Percentiles rank a stretch among this genome's conserved stretches.
Evolutionary conservation across 1,284 basidiomycete genomes (phyloP).

Genomic region (Cryptococcus sp.): DNA sequence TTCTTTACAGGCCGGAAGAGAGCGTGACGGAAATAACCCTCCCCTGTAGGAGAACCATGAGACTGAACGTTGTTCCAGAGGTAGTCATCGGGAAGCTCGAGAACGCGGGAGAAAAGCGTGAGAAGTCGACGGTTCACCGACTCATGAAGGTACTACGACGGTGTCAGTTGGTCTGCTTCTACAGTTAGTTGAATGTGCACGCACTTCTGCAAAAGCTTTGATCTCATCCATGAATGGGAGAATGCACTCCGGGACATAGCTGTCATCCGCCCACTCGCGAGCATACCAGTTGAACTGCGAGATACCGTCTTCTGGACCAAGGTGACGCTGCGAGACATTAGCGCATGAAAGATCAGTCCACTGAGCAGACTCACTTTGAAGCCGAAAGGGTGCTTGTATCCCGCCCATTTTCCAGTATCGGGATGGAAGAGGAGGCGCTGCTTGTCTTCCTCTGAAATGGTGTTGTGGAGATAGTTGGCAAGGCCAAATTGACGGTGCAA

Average conservation of each 20-base stretch:
- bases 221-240: constrained; percentile 51
- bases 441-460: constrained; percentile 43
- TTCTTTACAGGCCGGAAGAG: constrained; percentile 52
- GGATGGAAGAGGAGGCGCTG: constrained; percentile 37
- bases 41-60: constrained; percentile 47
- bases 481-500: constrained; percentile 42
- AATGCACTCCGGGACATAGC: constrained; percentile 32
- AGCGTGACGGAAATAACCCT: constrained; percentile 54
- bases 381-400: constrained; percentile 55
- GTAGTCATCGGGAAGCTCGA: constrained; percentile 54
- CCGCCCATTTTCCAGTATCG: constrained; percentile 39
- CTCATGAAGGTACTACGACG: constrained; percentile 29
- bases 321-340: constrained; percentile 26
- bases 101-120: constrained; percentile 51
- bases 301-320: constrained; percentile 51
- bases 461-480: constrained; percentile 35
- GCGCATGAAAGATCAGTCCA: neutral
- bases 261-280: constrained; percentile 35
- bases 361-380: constrained; percentile 37
- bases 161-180: too few relatives aligned
- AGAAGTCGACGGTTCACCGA: constrained; percentile 52
- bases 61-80: constrained; percentile 53
- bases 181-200: constrained; percentile 15
- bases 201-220: constrained; percentile 38
- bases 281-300: constrained; percentile 55